Evolutionary conservation across 176 grass and related monocot species (phyloP).

Genomic region (Stipa capillata): DNA sequence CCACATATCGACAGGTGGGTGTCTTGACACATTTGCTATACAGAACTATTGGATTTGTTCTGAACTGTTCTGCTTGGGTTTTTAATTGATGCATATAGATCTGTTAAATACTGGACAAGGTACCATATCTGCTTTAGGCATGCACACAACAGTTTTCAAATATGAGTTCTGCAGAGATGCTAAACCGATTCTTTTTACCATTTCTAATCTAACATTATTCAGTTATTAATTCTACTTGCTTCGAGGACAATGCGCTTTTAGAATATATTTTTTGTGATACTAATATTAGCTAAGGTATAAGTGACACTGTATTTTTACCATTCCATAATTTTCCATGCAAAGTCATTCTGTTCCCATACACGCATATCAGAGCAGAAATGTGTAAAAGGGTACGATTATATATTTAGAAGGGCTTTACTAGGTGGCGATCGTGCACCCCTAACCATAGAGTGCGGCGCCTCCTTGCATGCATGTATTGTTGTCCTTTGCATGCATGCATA

Average conservation of each 20-base stretch:
- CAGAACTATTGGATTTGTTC: not conserved
- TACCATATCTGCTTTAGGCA: not conserved
- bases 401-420: not conserved
- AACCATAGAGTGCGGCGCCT: no score
- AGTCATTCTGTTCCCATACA: not conserved
- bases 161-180: not conserved
- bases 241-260: not conserved
- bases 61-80: not conserved
- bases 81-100: not conserved
- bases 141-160: not conserved
- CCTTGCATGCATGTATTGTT: no score
- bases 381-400: not conserved
- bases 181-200: not conserved
- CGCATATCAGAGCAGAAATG: not conserved
- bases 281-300: not conserved
- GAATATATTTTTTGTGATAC: no score
- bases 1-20: not conserved
- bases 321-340: not conserved
- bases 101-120: not conserved
- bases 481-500: no score
- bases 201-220: not conserved
- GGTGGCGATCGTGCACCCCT: no score
- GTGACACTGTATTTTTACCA: not conserved
- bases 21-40: not conserved
- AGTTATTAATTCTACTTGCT: not conserved